These are phyloP conservation scores for Puccinia horiana DNA, from an alignment of 1,284 basidiomycete species.

Conservation along the genomic window DNA sequence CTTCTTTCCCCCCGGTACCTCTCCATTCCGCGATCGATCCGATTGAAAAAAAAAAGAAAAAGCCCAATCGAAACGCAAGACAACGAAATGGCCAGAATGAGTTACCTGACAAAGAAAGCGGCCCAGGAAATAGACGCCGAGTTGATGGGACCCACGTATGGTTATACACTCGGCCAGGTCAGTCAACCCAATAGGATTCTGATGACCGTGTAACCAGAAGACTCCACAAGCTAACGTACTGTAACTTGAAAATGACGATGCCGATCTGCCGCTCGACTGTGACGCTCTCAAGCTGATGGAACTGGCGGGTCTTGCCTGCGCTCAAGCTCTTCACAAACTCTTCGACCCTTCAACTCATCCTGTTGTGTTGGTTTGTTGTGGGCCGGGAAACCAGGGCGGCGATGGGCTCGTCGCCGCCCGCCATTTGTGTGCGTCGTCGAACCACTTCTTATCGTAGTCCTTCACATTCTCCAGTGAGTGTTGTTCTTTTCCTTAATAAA, in stretches of 20 bases:
- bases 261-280: background rate
- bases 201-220: background rate
- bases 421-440: constrained; percentile 71
- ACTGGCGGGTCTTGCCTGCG: constrained; percentile 93
- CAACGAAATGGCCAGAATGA: background rate
- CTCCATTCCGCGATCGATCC: no score
- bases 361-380: constrained; percentile 86
- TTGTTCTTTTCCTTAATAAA: no score
- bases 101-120: background rate
- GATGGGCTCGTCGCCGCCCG: constrained; percentile 95
- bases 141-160: constrained; percentile 34
- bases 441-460: no score
- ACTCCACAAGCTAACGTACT: no score
- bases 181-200: background rate
- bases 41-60: no score
- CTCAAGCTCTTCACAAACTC: constrained; percentile 77
- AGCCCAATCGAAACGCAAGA: background rate
- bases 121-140: constrained; percentile 25
- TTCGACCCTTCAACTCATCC: constrained; percentile 70
- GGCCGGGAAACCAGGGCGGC: constrained; percentile 86
- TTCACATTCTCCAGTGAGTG: no score
- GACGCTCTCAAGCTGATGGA: constrained; percentile 81
- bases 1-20: no score
- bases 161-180: constrained; percentile 19
- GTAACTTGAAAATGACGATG: background rate